A percentile compares a stretch with the other conserved stretches of the same genome.
Evolutionary conservation across 192 early-diverging fungal species (phyloP).

Genomic region (Podila minutissima): DNA sequence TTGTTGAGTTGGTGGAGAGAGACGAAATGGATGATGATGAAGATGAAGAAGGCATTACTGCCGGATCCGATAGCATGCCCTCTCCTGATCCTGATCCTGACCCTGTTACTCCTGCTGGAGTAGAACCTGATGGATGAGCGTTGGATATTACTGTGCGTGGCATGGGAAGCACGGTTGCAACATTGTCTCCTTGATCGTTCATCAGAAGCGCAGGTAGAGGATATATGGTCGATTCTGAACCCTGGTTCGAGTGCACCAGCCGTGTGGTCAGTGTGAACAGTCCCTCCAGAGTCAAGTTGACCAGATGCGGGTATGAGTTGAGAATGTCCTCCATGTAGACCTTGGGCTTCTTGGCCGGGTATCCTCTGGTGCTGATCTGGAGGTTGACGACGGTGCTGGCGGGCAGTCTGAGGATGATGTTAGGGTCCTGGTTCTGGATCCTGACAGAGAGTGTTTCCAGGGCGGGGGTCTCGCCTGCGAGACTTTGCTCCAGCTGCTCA

Average conservation of each 20-base stretch:
- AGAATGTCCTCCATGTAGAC: slow-evolving; percentile 43
- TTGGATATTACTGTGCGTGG: neutral
- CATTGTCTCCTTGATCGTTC: too few relatives aligned
- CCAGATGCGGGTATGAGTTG: slow-evolving; percentile 21
- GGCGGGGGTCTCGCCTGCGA: slow-evolving; percentile 10
- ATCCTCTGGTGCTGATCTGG: slow-evolving; percentile 27
- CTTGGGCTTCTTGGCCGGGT: slow-evolving; percentile 21
- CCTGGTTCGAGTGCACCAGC: neutral
- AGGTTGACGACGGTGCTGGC: slow-evolving; percentile 24
- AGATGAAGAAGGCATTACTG: neutral
- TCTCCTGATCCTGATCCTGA: neutral
- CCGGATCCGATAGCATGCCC: neutral
- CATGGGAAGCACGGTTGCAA: too few relatives aligned
- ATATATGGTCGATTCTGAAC: too few relatives aligned
- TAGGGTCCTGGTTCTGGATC: slow-evolving; percentile 37
- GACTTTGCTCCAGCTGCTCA: slow-evolving; percentile 17
- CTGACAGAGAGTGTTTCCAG: slow-evolving; percentile 22
- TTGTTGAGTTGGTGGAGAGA: neutral
- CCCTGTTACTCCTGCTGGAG: neutral
- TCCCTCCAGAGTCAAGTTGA: slow-evolving; percentile 28
- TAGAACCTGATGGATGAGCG: too few relatives aligned
- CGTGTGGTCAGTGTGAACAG: slow-evolving; percentile 26
- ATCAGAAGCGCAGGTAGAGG: too few relatives aligned
- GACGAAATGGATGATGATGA: neutral
- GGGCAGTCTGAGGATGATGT: slow-evolving; percentile 11